Evolutionary conservation across 23 red algal genomes (phyloP).

Genomic region (Cyanidioschyzon merolae): DNA sequence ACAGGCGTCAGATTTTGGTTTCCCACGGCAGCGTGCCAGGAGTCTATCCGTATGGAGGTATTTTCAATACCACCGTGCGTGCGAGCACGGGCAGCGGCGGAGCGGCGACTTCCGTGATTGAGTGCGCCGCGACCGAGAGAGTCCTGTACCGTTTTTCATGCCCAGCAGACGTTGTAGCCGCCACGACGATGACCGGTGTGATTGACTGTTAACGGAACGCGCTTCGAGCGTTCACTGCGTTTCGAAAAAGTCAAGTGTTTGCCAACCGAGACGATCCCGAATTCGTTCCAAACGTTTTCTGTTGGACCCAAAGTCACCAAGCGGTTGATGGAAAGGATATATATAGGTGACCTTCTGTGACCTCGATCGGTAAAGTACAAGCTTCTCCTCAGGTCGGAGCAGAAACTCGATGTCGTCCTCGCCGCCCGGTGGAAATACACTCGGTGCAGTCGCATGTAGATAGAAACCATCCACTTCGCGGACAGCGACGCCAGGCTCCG

Average conservation of each 20-base stretch:
- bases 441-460: conserved; percentile 57
- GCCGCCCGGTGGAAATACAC: conserved; percentile 26
- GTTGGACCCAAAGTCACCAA: conserved; percentile 27
- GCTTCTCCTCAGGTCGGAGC: conserved; percentile 28
- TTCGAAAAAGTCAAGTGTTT: conserved; percentile 5
- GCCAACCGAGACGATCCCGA: conserved; percentile 19
- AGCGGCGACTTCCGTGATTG: neutral
- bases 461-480: conserved; percentile 37
- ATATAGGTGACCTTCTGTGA: conserved; percentile 44
- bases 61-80: neutral
- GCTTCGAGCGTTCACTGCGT: neutral
- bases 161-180: neutral
- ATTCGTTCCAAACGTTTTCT: conserved; percentile 4
- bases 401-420: conserved; percentile 72
- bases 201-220: neutral
- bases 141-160: conserved; percentile 4
- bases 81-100: neutral
- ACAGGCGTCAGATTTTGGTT: neutral
- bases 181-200: conserved; percentile 10
- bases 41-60: neutral
- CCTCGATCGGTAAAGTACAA: conserved; percentile 44
- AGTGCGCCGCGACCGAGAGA: conserved; percentile 2
- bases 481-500: conserved; percentile 18
- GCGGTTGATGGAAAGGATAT: conserved; percentile 63
- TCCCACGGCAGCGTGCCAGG: neutral